A percentile compares a stretch with the other conserved stretches of the same genome.
These are phyloP conservation scores for Candida pini DNA, from an alignment of 805 yeast species.

Conservation along the genomic window DNA sequence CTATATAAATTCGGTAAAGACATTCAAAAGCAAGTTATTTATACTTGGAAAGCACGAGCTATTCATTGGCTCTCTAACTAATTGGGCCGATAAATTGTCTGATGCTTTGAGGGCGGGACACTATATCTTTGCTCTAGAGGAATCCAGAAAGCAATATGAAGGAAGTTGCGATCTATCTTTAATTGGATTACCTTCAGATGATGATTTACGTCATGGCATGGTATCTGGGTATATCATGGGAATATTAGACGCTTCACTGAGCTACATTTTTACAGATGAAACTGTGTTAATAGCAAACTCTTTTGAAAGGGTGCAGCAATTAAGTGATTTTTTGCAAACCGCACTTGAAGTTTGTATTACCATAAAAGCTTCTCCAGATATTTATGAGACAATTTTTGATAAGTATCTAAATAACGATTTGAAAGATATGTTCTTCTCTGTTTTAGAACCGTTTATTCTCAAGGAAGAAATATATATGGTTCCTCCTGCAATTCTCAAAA, in stretches of 20 bases:
- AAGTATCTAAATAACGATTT: conserved; percentile 31
- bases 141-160: conserved; percentile 47
- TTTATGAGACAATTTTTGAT: conserved; percentile 43
- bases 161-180: conserved; percentile 46
- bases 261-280: conserved; percentile 31
- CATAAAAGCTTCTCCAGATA: conserved; percentile 28
- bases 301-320: conserved; percentile 13
- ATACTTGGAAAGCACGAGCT: conserved; percentile 48
- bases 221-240: conserved; percentile 52
- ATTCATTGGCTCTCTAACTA: conserved; percentile 51
- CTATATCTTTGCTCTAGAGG: conserved; percentile 51
- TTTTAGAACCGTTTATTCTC: conserved; percentile 47
- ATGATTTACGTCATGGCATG: conserved; percentile 36
- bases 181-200: conserved; percentile 51
- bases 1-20: conserved; percentile 29
- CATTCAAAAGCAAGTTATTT: conserved; percentile 43
- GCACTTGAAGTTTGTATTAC: conserved; percentile 38
- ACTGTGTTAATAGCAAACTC: conserved; percentile 3
- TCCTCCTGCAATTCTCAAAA: conserved; percentile 60
- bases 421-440: conserved; percentile 40
- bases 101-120: conserved; percentile 41
- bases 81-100: conserved; percentile 65
- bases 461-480: conserved; percentile 39
- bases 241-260: conserved; percentile 49
- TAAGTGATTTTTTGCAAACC: conserved; percentile 29